Evolutionary conservation across 2,329 filamentous ascomycete genomes (phyloP).

Genomic region (Myriosclerotinia curreyana): DNA sequence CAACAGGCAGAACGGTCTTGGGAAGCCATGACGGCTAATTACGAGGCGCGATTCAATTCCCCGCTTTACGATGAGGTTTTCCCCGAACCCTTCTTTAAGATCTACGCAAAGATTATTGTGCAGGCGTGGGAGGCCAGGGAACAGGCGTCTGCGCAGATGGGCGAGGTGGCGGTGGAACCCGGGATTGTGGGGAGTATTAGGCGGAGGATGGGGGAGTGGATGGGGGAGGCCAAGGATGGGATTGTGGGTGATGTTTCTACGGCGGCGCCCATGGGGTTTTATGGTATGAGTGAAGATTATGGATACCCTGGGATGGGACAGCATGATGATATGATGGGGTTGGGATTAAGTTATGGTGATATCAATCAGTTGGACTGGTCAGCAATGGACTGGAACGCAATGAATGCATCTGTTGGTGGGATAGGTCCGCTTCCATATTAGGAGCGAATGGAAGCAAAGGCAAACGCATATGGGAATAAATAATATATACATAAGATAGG

Average conservation of each 20-base stretch:
- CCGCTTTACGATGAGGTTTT: slow-evolving; percentile 1
- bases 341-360: slow-evolving; percentile 31
- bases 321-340: slow-evolving; percentile 24
- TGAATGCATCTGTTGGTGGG: background rate
- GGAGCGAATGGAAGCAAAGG: too few species aligned
- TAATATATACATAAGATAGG: too few species aligned
- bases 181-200: slow-evolving; percentile 32
- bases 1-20: slow-evolving; percentile 35
- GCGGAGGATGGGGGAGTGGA: slow-evolving; percentile 24
- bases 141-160: slow-evolving; percentile 24
- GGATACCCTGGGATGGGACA: slow-evolving; percentile 14
- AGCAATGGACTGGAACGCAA: slow-evolving; percentile 35
- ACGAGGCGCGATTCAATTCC: slow-evolving; percentile 30
- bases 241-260: slow-evolving; percentile 21
- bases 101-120: slow-evolving; percentile 32
- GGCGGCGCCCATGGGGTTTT: slow-evolving; percentile 25
- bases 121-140: slow-evolving; percentile 35
- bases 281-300: slow-evolving; percentile 24
- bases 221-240: background rate
- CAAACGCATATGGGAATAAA: too few species aligned
- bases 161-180: slow-evolving; percentile 27
- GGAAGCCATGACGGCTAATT: slow-evolving; percentile 35
- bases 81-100: slow-evolving; percentile 27
- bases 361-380: slow-evolving; percentile 35
- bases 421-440: background rate